Conservation (phyloP, 2,329 filamentous ascomycete species). For the Talaromyces pinophilus region DNA sequence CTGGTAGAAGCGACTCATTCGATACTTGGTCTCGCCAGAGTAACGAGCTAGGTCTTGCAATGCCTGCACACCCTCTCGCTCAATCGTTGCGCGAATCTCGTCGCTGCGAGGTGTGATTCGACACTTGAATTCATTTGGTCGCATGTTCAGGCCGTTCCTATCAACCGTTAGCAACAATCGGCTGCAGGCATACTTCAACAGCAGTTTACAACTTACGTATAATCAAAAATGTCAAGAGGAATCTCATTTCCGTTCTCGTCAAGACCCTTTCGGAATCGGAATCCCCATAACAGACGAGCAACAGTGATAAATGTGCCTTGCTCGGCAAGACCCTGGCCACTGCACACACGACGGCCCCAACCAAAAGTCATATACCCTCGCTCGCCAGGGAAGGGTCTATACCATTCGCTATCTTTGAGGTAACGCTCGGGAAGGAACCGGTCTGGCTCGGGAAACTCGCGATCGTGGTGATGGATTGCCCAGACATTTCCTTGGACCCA, state of each 20-base stretch:
- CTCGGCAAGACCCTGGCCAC: slow-evolving; percentile 59
- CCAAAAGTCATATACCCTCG: slow-evolving; percentile 56
- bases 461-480: slow-evolving; percentile 46
- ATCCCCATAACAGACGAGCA: slow-evolving; percentile 60
- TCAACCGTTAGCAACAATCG: background rate
- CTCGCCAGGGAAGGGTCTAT: slow-evolving; percentile 29
- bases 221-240: slow-evolving; percentile 7
- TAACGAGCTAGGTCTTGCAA: slow-evolving; percentile 55
- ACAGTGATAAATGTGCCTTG: slow-evolving; percentile 62
- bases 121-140: slow-evolving; percentile 50
- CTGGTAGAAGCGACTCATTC: slow-evolving; percentile 57
- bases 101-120: slow-evolving; percentile 54
- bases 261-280: slow-evolving; percentile 29
- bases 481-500: slow-evolving; percentile 48
- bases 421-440: slow-evolving; percentile 40
- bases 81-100: slow-evolving; percentile 53
- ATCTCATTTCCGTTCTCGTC: background rate
- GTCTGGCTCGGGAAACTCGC: slow-evolving; percentile 42
- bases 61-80: slow-evolving; percentile 56
- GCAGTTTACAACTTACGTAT: background rate
- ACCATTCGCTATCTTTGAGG: slow-evolving; percentile 10
- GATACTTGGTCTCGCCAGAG: slow-evolving; percentile 59
- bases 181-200: background rate
- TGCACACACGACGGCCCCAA: slow-evolving; percentile 58
- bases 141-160: background rate